Percentiles rank a stretch among this genome's conserved stretches.
Evolutionary conservation across 2,329 filamentous ascomycete genomes (phyloP).

Genomic region (Claviceps africana): DNA sequence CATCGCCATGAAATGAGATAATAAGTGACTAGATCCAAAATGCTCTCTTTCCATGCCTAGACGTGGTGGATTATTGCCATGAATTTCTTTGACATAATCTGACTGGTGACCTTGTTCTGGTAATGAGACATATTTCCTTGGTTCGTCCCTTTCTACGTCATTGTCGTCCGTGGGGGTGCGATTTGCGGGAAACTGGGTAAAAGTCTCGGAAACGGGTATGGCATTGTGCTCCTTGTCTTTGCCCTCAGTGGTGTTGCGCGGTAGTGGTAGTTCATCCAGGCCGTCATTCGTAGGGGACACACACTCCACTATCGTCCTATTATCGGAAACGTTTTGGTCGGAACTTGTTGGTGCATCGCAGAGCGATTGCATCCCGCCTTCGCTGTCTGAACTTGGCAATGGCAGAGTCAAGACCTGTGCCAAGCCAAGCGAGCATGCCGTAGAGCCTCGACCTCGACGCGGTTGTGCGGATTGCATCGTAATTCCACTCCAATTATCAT

Average conservation of each 20-base stretch:
- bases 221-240: not conserved
- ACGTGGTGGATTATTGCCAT: not conserved
- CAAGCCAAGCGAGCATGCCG: not conserved
- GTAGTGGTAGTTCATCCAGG: not conserved
- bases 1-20: conserved; percentile 6
- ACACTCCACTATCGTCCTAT: not conserved
- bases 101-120: not conserved
- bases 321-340: not conserved
- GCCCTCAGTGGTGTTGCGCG: not conserved
- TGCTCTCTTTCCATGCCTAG: not conserved
- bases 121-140: not conserved
- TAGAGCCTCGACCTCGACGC: not conserved
- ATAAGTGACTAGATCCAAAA: not conserved
- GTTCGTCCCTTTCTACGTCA: not conserved
- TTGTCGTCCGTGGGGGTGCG: not conserved
- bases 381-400: not conserved
- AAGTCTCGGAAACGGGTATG: not conserved
- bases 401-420: not conserved
- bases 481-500: not conserved
- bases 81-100: not conserved
- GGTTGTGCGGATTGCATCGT: not conserved
- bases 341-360: not conserved
- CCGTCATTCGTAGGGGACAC: not conserved
- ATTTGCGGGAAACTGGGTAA: not conserved
- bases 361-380: not conserved